Conservation (phyloP, 2,329 filamentous ascomycete genomes). For the Ramularia endophylla region DNA sequence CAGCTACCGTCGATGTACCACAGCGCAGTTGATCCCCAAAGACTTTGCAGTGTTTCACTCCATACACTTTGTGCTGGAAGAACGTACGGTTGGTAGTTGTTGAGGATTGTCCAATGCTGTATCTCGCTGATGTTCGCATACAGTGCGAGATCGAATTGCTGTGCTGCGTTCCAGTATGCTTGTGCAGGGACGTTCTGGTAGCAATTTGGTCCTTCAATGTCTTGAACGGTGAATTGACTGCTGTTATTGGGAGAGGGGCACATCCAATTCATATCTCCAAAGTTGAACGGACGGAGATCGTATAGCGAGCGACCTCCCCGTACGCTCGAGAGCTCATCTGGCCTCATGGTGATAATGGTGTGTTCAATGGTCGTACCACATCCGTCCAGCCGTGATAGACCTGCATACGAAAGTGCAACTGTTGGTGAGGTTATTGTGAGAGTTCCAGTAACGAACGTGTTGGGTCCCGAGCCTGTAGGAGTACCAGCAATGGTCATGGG, state of each 20-base stretch:
- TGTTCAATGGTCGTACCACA: conserved; percentile 18
- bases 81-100: conserved; percentile 20
- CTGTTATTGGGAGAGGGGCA: conserved; percentile 13
- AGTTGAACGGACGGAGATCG: conserved; percentile 15
- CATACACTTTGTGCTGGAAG: conserved; percentile 7
- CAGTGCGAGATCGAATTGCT: conserved; percentile 3
- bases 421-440: conserved; percentile 22
- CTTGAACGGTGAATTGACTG: conserved; percentile 13
- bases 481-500: conserved; percentile 11
- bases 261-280: conserved; percentile 22
- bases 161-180: conserved; percentile 17
- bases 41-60: conserved; percentile 3
- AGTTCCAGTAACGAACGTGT: conserved; percentile 20
- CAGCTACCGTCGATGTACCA: conserved; percentile 15
- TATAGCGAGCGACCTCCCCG: conserved; percentile 15
- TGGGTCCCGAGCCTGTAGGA: conserved; percentile 13
- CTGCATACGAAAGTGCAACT: conserved; percentile 15
- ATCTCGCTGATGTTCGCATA: conserved; percentile 2
- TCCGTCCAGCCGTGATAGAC: conserved; percentile 15
- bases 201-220: conserved; percentile 14
- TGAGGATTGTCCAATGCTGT: conserved; percentile 15
- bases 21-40: conserved; percentile 12
- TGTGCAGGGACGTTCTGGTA: conserved; percentile 22
- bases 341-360: conserved; percentile 18
- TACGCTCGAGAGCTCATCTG: conserved; percentile 17